These are phyloP conservation scores for Sporobolomyces roseus DNA, from an alignment of 768 basidiomycete genomes.

Conservation along the genomic window DNA sequence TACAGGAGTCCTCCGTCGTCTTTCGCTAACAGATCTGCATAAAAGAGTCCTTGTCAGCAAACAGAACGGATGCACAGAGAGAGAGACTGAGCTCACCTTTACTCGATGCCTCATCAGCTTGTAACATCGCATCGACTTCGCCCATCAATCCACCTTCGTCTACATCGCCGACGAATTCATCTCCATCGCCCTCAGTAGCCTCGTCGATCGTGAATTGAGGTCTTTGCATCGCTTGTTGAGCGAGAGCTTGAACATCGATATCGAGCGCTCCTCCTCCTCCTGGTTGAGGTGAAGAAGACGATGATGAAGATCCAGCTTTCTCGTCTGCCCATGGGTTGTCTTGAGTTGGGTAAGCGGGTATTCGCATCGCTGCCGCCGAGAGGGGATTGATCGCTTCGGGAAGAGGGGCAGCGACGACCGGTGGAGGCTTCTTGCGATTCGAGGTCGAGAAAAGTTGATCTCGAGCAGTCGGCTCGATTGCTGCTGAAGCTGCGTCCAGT, in stretches of 20 bases:
- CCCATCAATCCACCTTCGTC: conserved; percentile 42
- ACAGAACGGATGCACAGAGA: too few species aligned
- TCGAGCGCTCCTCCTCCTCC: conserved; percentile 40
- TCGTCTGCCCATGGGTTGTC: conserved; percentile 33
- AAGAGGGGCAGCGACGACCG: background rate
- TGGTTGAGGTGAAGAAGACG: conserved; percentile 31
- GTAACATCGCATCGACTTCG: conserved; percentile 35
- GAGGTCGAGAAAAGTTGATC: conserved; percentile 64
- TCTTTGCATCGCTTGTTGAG: conserved; percentile 57
- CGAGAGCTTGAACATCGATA: conserved; percentile 49
- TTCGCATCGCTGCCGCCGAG: conserved; percentile 37
- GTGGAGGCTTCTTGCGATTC: conserved; percentile 3
- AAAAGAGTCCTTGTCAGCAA: too few species aligned
- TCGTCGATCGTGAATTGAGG: conserved; percentile 97
- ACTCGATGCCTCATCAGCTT: conserved; percentile 9
- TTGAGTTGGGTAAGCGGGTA: conserved; percentile 24
- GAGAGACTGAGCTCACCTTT: conserved; percentile 1
- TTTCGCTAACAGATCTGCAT: too few species aligned
- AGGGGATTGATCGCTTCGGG: conserved; percentile 19
- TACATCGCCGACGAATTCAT: conserved; percentile 48
- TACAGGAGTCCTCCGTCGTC: too few species aligned
- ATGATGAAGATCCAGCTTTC: conserved; percentile 33
- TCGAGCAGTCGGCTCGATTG: conserved; percentile 82
- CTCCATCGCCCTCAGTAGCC: conserved; percentile 68
- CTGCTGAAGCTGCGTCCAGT: conserved; percentile 57